A percentile compares a stretch with the other conserved stretches of the same genome.
phyloP scores from a whole-genome alignment of 441 rosid genomes.

The Populus hybrid region DNA sequence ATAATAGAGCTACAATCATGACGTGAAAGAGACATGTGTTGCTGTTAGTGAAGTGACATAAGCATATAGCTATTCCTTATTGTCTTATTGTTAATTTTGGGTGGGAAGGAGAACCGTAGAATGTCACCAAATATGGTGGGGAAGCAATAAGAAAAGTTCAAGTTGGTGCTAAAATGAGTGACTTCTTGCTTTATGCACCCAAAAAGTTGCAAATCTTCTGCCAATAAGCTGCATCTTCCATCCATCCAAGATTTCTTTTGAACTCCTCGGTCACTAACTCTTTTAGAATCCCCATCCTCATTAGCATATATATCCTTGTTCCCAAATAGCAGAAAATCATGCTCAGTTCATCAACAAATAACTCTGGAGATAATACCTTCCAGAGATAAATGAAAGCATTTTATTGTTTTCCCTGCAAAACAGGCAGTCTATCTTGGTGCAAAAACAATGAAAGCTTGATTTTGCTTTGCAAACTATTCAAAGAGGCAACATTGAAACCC shows the following conservation, averaged over 20 bases:
- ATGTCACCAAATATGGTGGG: not conserved
- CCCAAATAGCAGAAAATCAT: not conserved
- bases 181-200: not conserved
- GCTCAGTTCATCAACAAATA: not conserved
- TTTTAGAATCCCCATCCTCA: not conserved
- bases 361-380: not conserved
- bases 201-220: not conserved
- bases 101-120: constrained; percentile 1
- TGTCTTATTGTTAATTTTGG: not conserved
- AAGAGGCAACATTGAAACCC: not conserved
- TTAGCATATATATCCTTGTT: not conserved
- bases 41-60: not conserved
- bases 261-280: not conserved
- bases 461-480: not conserved
- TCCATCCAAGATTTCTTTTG: not conserved
- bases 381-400: not conserved
- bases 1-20: not conserved
- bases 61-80: constrained; percentile 2
- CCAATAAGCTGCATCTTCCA: not conserved
- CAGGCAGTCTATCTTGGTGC: not conserved
- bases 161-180: constrained; percentile 1
- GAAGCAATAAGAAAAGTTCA: constrained; percentile 4
- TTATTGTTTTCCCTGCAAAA: not conserved
- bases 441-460: not conserved
- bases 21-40: not conserved